A percentile compares a stretch with the other conserved stretches of the same genome.
Conservation (phyloP, 2,329 filamentous ascomycete species). For the Sordariomycetes sp. region DNA sequence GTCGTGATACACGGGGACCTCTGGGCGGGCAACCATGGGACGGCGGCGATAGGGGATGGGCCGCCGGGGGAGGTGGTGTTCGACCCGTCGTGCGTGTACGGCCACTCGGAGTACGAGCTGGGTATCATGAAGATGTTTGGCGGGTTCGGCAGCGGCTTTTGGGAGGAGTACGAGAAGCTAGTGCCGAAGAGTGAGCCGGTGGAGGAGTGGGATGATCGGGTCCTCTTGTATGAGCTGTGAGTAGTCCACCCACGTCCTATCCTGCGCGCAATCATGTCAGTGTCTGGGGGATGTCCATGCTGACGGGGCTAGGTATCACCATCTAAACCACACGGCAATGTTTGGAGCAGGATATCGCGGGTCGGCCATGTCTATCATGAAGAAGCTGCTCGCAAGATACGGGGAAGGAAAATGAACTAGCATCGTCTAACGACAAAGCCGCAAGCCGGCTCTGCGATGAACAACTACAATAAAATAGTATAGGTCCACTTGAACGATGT, state of each 20-base stretch:
- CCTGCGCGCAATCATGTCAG: not conserved
- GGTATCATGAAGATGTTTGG: conserved; percentile 98
- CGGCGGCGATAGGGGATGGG: conserved; percentile 45
- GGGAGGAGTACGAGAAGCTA: conserved; percentile 62
- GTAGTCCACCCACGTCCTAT: conserved; percentile 22
- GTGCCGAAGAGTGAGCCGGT: conserved; percentile 70
- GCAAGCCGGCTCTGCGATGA: not conserved
- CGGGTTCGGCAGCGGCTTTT: conserved; percentile 61
- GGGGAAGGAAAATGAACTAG: conserved; percentile 15
- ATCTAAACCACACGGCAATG: conserved; percentile 76
- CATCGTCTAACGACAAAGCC: not conserved
- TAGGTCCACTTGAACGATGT: not conserved
- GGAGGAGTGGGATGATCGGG: conserved; percentile 73
- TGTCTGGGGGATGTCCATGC: conserved; percentile 8
- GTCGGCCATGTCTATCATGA: conserved; percentile 72
- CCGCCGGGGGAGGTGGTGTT: conserved; percentile 63
- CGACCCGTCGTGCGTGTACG: conserved; percentile 71
- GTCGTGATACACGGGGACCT: conserved; percentile 83
- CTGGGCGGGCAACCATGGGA: conserved; percentile 78
- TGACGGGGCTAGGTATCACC: conserved; percentile 53
- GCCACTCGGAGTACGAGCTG: conserved; percentile 78
- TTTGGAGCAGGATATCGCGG: conserved; percentile 70
- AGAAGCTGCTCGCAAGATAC: conserved; percentile 59
- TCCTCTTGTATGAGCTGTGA: conserved; percentile 70
- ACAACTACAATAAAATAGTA: not conserved